Conservation (phyloP, 1,139 yeast genomes). For the Scheffersomyces lignicola region DNA sequence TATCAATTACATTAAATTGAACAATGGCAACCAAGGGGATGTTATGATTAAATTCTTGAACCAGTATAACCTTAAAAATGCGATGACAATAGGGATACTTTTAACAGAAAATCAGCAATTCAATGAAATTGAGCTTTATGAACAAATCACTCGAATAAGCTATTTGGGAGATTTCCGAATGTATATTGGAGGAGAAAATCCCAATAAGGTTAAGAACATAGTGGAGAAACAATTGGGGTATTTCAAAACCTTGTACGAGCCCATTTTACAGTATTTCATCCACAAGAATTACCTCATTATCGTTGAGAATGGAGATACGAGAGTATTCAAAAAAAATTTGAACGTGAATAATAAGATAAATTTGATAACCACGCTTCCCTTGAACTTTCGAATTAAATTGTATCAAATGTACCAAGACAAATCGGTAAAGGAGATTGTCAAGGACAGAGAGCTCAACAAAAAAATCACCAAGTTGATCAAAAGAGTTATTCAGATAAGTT, state of each 20-base stretch:
- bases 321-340: slow-evolving; percentile 20
- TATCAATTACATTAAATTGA: slow-evolving; percentile 69
- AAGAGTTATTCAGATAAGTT: slow-evolving; percentile 65
- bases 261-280: slow-evolving; percentile 42
- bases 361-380: slow-evolving; percentile 48
- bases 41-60: slow-evolving; percentile 58
- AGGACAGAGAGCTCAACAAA: slow-evolving; percentile 25
- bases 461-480: slow-evolving; percentile 49
- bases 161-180: slow-evolving; percentile 92
- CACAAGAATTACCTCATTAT: slow-evolving; percentile 20
- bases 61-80: slow-evolving; percentile 76
- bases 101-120: slow-evolving; percentile 40
- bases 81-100: slow-evolving; percentile 71
- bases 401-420: slow-evolving; percentile 40
- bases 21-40: slow-evolving; percentile 33
- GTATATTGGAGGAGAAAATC: slow-evolving; percentile 87
- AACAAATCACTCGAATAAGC: slow-evolving; percentile 75
- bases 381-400: slow-evolving; percentile 48
- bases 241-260: slow-evolving; percentile 72
- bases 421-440: slow-evolving; percentile 22
- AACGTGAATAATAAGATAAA: slow-evolving; percentile 22
- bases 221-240: slow-evolving; percentile 71
- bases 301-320: slow-evolving; percentile 15
- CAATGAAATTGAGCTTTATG: slow-evolving; percentile 67
- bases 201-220: slow-evolving; percentile 81